Evolutionary conservation across 78 protist species (phyloP).

Genomic region (Pelomyxa schiedti): DNA sequence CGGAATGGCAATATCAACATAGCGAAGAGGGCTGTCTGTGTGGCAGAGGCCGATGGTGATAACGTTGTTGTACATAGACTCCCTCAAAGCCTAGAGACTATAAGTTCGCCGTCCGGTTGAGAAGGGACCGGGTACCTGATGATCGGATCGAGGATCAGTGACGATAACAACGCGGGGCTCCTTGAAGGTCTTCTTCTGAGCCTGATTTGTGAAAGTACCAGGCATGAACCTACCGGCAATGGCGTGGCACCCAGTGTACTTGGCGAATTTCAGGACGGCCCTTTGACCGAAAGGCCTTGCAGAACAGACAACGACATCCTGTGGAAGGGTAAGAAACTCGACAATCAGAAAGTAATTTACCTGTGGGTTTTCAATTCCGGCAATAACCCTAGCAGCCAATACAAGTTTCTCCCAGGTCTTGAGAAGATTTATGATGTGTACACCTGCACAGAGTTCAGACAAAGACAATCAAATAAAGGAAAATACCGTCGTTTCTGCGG

Average conservation of each 20-base stretch:
- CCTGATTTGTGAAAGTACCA: slow-evolving; percentile 99
- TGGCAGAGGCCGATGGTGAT: slow-evolving; percentile 98
- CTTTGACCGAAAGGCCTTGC: slow-evolving; percentile 93
- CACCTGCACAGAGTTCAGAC: slow-evolving; percentile 31
- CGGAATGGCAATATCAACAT: slow-evolving; percentile 98
- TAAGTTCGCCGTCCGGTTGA: neutral
- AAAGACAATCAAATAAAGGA: neutral
- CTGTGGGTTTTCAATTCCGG: slow-evolving; percentile 95
- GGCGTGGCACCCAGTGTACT: slow-evolving; percentile 81
- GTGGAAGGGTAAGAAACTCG: no score
- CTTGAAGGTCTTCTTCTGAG: slow-evolving; percentile 82
- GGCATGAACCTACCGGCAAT: slow-evolving; percentile 98
- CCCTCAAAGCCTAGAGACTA: slow-evolving; percentile 67
- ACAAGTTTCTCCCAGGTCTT: slow-evolving; percentile 98
- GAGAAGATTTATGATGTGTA: slow-evolving; percentile 92
- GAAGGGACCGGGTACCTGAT: slow-evolving; percentile 53
- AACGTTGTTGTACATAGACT: slow-evolving; percentile 95
- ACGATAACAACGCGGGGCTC: slow-evolving; percentile 98
- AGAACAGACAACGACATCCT: slow-evolving; percentile 81
- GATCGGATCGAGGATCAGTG: slow-evolving; percentile 94
- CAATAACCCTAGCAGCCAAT: slow-evolving; percentile 98
- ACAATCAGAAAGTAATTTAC: no score
- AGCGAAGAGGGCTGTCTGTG: slow-evolving; percentile 84
- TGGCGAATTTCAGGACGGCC: slow-evolving; percentile 96
- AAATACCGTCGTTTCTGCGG: slow-evolving; percentile 81